Evolutionary conservation across 257 asterid species (phyloP).

Genomic region (Paraleonurus japonicus): DNA sequence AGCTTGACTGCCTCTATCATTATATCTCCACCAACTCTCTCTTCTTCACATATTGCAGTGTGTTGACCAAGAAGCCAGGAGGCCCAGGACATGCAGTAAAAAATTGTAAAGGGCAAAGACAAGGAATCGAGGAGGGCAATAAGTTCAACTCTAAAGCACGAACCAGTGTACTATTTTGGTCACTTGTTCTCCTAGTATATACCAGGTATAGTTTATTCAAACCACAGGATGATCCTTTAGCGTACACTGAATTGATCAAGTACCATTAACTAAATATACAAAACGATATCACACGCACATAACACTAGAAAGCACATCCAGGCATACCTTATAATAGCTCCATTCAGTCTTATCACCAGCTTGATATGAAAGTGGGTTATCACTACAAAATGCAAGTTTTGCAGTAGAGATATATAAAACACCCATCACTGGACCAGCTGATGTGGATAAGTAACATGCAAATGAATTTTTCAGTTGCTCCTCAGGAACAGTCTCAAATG

Average conservation of each 20-base stretch:
- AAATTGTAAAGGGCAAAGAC: neutral
- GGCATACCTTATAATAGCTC: slow-evolving; percentile 93
- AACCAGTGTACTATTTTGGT: neutral
- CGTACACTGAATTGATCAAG: neutral
- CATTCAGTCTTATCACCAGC: slow-evolving; percentile 74
- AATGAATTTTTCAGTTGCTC: slow-evolving; percentile 81
- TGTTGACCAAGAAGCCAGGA: neutral
- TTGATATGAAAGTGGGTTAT: slow-evolving; percentile 81
- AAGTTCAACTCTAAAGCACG: slow-evolving; percentile 7
- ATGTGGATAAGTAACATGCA: slow-evolving; percentile 93
- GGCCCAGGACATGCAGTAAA: neutral
- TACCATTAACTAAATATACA: neutral
- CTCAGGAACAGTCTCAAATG: slow-evolving; percentile 91
- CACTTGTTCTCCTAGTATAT: neutral
- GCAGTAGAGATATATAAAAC: slow-evolving; percentile 73
- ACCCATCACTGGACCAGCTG: slow-evolving; percentile 99
- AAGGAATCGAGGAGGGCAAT: neutral
- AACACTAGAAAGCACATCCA: neutral
- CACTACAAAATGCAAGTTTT: slow-evolving; percentile 94
- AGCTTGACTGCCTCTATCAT: neutral
- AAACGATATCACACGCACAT: neutral
- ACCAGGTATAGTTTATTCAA: neutral
- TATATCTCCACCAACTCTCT: neutral
- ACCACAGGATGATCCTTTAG: slow-evolving; percentile 8
- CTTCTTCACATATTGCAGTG: neutral